phyloP scores from a whole-genome alignment of 177 flowering plant genomes.

The Vitis hybrid region DNA sequence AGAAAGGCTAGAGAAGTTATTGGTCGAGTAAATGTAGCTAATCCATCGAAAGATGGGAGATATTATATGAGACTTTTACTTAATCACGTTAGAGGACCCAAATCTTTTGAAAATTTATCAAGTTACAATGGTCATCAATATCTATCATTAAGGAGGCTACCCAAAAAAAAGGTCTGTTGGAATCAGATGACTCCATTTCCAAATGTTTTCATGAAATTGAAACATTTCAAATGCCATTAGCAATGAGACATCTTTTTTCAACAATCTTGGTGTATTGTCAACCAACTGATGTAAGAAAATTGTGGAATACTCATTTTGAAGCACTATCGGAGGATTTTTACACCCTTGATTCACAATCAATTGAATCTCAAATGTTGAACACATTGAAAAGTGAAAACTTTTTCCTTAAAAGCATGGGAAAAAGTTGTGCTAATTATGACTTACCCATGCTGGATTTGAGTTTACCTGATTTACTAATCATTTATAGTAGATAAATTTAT shows the following conservation, averaged over 20 bases:
- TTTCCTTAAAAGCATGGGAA: too few relatives aligned
- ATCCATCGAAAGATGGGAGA: not conserved
- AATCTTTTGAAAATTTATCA: not conserved
- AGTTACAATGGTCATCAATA: not conserved
- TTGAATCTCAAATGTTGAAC: not conserved
- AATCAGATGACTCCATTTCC: not conserved
- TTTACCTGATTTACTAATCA: too few relatives aligned
- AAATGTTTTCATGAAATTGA: not conserved
- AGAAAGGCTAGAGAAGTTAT: not conserved
- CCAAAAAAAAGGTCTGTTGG: not conserved
- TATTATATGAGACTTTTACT: not conserved
- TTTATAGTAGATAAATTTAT: too few relatives aligned
- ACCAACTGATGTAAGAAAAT: not conserved
- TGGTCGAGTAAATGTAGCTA: not conserved
- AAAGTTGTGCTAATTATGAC: too few relatives aligned
- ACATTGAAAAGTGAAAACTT: too few relatives aligned
- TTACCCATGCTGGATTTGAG: too few relatives aligned
- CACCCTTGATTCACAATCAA: not conserved
- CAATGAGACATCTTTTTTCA: not conserved
- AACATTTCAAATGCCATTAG: not conserved
- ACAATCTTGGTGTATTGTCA: not conserved
- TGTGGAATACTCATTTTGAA: not conserved
- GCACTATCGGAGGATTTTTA: not conserved
- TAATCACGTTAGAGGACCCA: not conserved
- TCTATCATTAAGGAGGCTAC: too few relatives aligned